Base-by-base conservation (phyloP, 1,139 yeast species). In the Diutina neorugosa region DNA sequence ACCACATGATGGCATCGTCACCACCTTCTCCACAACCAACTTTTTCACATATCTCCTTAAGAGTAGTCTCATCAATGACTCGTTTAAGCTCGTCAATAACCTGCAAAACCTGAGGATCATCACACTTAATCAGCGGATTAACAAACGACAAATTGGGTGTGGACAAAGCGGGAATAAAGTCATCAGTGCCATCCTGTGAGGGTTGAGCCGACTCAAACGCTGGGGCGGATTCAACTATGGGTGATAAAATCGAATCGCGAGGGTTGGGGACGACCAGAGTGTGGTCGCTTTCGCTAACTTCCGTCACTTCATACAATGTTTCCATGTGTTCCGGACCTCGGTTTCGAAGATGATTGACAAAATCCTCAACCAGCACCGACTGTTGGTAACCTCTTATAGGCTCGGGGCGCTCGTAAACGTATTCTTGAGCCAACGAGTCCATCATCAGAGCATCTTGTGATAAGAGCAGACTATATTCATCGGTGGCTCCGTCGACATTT, bases 271-370 rank as follows among this genome's bases (percentile, higher is more conserved):
- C n/a, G 14, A 11, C 12, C 37, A 11, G 37, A 8, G 37, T 31
- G 37, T 31, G 12, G 14, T 31, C 37, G 37, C 37, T 31, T 23
- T 44, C 48, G 14, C 31, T 20, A 12, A 23, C 34, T 44, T 44
- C 48, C 12, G 48, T 44, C 6, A 44, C 48, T n/a, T 44, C 48
- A n/a, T 44, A 44, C 18, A 44, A 21, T 2, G 48, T 44, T 11
- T 44, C 48, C 48, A 44, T 44, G 19, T 44, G 48, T 44, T 44
- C 48, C 9, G 48, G 19, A 14, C 48, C 48, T 1, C 48, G 31
- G 23, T 21, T 23, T 1, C 48, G 48, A 21, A 44, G 12, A 23
- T 44, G 48, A 12, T 23, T 19, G 11, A 25, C 34, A 23, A 44
- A 44, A 14, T 44, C 48, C 21, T 44, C 19, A 19, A 19, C 48